Evolutionary conservation across 169 alveolate species (phyloP).

Genomic region (Plasmodium cynomolgi): DNA sequence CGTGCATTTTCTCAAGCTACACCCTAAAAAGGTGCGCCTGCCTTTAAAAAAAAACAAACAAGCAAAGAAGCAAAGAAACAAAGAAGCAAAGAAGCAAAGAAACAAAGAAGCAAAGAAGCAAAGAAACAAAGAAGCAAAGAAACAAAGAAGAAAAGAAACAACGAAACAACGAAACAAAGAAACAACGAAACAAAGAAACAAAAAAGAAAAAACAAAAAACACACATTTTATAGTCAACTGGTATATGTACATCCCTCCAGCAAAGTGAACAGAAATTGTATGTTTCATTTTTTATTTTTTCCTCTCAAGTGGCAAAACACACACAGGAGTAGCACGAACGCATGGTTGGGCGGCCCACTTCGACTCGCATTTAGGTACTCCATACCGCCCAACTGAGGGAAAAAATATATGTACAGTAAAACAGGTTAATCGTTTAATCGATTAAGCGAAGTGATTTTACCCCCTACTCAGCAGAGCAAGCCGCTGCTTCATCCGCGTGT

Average conservation of each 20-base stretch:
- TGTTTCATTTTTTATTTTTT: background rate
- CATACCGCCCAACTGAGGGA: background rate
- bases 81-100: too few species aligned
- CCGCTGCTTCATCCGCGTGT: background rate
- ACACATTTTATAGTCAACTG: background rate
- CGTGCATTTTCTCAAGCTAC: background rate
- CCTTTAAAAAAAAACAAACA: background rate
- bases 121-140: background rate
- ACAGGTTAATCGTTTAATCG: background rate
- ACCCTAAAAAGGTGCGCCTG: background rate
- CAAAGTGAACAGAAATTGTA: background rate
- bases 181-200: too few species aligned
- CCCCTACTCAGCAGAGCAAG: background rate
- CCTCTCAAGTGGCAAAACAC: background rate
- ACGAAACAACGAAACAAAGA: too few species aligned
- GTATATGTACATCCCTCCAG: background rate
- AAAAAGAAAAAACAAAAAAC: background rate
- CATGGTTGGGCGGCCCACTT: background rate
- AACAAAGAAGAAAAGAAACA: too few species aligned
- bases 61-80: too few species aligned
- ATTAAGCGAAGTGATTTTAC: background rate
- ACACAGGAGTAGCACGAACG: background rate
- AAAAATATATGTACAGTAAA: background rate
- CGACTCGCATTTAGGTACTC: background rate
- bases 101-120: too few species aligned